phyloP scores from a whole-genome alignment of 1,139 yeast genomes.

The Pneumocystis carinii region DNA sequence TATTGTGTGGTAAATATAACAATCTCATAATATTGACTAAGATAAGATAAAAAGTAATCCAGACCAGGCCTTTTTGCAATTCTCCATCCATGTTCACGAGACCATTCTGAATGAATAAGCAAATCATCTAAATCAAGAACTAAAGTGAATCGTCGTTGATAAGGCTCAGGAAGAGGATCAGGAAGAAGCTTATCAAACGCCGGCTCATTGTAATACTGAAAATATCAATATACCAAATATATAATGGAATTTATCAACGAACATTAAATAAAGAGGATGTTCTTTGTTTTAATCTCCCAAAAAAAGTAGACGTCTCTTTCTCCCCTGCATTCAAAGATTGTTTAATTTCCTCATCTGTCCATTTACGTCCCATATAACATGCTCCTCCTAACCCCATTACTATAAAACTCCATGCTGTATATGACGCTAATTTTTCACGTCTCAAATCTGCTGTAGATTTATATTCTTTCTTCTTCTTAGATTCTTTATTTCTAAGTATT shows the following conservation, averaged over 20 bases:
- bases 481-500: constrained; percentile 11
- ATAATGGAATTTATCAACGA: constrained; percentile 45
- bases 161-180: constrained; percentile 81
- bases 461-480: constrained; percentile 22
- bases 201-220: constrained; percentile 83
- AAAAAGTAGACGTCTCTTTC: constrained; percentile 22
- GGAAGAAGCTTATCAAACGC: constrained; percentile 85
- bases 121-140: constrained; percentile 82
- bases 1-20: constrained; percentile 78
- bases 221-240: constrained; percentile 58
- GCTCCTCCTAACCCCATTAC: constrained; percentile 44
- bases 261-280: constrained; percentile 50
- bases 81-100: constrained; percentile 88
- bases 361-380: constrained; percentile 68
- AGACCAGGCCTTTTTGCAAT: constrained; percentile 98
- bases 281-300: constrained; percentile 22
- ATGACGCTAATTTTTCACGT: constrained; percentile 47
- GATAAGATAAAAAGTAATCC: constrained; percentile 86
- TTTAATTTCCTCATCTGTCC: constrained; percentile 62
- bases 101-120: constrained; percentile 84
- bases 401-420: constrained; percentile 38
- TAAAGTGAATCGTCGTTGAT: constrained; percentile 81
- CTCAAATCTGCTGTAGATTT: constrained; percentile 19
- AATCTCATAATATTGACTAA: constrained; percentile 89
- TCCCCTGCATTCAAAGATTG: constrained; percentile 26